Percentiles rank a stretch among this genome's conserved stretches.
Conservation (phyloP, 2,329 filamentous ascomycete genomes). For the Verticillium nubilum region DNA sequence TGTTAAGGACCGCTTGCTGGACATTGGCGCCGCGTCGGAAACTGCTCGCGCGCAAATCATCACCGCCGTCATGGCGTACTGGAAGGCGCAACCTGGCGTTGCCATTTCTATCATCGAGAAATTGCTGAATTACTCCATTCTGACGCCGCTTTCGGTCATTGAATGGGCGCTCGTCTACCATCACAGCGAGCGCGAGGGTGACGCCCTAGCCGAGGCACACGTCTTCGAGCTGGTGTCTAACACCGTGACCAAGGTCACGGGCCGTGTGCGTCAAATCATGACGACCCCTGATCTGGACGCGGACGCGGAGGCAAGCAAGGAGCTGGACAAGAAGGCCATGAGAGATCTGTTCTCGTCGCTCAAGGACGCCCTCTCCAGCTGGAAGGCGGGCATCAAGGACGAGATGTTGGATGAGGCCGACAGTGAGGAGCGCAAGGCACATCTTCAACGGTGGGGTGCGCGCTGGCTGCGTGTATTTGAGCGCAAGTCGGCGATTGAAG, state of each 20-base stretch:
- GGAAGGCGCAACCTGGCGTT: constrained; percentile 86
- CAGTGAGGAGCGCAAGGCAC: constrained; percentile 51
- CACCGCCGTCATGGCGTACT: constrained; percentile 84
- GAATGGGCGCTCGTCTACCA: constrained; percentile 75
- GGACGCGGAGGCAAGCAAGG: constrained; percentile 57
- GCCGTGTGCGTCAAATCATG: constrained; percentile 76
- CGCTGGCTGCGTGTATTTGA: constrained; percentile 84
- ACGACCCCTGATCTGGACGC: constrained; percentile 49
- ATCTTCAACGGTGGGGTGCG: constrained; percentile 74
- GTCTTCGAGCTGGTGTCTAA: constrained; percentile 86
- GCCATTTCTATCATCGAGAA: constrained; percentile 94
- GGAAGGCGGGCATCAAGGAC: constrained; percentile 70
- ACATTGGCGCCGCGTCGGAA: constrained; percentile 69
- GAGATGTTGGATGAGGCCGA: constrained; percentile 66
- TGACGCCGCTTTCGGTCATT: constrained; percentile 78
- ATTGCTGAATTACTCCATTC: constrained; percentile 92
- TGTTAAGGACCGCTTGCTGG: constrained; percentile 81
- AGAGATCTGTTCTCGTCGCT: constrained; percentile 75
- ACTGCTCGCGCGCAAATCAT: constrained; percentile 83
- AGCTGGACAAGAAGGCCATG: constrained; percentile 67
- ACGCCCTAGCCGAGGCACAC: constrained; percentile 65
- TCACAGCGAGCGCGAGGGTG: constrained; percentile 49
- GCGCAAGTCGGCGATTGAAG: constrained; percentile 78
- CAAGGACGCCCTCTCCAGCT: constrained; percentile 68
- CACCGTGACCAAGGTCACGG: constrained; percentile 86